Conservation (phyloP, 2,329 filamentous ascomycete species). For the Trichoderma sp. region DNA sequence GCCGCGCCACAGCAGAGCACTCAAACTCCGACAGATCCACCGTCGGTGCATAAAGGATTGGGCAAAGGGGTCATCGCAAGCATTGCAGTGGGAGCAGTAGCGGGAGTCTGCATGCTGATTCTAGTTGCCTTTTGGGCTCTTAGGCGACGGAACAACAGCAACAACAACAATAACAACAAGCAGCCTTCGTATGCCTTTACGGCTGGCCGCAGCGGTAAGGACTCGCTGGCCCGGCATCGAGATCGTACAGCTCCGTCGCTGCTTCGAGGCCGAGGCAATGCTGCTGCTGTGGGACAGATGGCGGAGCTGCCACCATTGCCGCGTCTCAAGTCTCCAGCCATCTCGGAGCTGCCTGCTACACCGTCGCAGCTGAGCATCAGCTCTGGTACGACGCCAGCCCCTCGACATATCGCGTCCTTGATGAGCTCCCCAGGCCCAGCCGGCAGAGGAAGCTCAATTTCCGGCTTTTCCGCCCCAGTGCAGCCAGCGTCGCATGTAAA, state of each 20-base stretch:
- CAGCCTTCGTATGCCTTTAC: background rate
- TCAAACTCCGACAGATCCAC: slow-evolving; percentile 2
- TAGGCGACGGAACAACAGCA: background rate
- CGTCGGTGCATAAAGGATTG: background rate
- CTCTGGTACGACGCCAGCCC: slow-evolving; percentile 6
- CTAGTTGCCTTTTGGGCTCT: background rate
- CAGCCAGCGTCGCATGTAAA: background rate
- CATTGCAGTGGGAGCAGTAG: slow-evolving; percentile 6
- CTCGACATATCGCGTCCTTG: slow-evolving; percentile 7
- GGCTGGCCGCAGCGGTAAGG: background rate
- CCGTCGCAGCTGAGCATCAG: slow-evolving; percentile 12
- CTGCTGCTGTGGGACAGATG: background rate
- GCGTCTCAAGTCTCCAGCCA: background rate
- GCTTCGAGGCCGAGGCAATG: background rate
- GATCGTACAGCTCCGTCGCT: background rate
- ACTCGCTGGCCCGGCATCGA: slow-evolving; percentile 4
- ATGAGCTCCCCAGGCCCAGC: background rate
- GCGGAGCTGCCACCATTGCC: background rate
- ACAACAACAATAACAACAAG: background rate
- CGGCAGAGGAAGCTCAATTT: slow-evolving; percentile 11
- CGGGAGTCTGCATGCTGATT: background rate
- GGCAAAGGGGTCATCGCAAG: slow-evolving; percentile 17
- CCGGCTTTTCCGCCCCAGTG: background rate
- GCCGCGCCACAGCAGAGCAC: background rate
- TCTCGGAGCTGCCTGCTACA: slow-evolving; percentile 22